phyloP scores from a whole-genome alignment of 371 early-diverging fungal genomes.

The Apophysomyces trapeziformis region DNA sequence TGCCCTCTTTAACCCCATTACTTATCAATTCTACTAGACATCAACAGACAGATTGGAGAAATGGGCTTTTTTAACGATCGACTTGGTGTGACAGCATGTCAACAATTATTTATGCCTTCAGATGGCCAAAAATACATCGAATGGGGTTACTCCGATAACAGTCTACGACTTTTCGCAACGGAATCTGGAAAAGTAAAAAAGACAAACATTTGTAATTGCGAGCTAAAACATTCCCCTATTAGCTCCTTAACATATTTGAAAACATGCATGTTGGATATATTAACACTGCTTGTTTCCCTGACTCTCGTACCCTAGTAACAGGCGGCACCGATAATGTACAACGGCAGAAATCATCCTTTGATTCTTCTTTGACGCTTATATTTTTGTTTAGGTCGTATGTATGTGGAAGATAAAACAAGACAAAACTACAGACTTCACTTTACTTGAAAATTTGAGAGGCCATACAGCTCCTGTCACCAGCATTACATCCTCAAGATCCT shows the following conservation, averaged over 20 bases:
- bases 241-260: slow-evolving; percentile 69
- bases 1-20: background rate
- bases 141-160: slow-evolving; percentile 76
- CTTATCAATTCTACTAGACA: slow-evolving; percentile 37
- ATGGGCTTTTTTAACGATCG: slow-evolving; percentile 53
- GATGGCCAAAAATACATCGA: slow-evolving; percentile 69
- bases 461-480: slow-evolving; percentile 64
- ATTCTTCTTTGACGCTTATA: background rate
- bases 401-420: slow-evolving; percentile 62
- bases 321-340: slow-evolving; percentile 73
- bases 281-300: slow-evolving; percentile 68
- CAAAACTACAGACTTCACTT: slow-evolving; percentile 51
- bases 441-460: slow-evolving; percentile 68
- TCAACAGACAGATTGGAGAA: slow-evolving; percentile 58
- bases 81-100: slow-evolving; percentile 54
- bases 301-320: slow-evolving; percentile 71
- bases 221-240: background rate
- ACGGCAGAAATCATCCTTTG: background rate
- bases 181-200: slow-evolving; percentile 63
- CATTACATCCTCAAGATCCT: slow-evolving; percentile 66
- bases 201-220: background rate
- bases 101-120: slow-evolving; percentile 58
- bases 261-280: slow-evolving; percentile 73
- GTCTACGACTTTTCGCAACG: slow-evolving; percentile 63
- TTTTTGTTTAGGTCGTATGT: slow-evolving; percentile 58